phyloP scores from a whole-genome alignment of 768 basidiomycete genomes.

The Macrolepiota albuminosa region DNA sequence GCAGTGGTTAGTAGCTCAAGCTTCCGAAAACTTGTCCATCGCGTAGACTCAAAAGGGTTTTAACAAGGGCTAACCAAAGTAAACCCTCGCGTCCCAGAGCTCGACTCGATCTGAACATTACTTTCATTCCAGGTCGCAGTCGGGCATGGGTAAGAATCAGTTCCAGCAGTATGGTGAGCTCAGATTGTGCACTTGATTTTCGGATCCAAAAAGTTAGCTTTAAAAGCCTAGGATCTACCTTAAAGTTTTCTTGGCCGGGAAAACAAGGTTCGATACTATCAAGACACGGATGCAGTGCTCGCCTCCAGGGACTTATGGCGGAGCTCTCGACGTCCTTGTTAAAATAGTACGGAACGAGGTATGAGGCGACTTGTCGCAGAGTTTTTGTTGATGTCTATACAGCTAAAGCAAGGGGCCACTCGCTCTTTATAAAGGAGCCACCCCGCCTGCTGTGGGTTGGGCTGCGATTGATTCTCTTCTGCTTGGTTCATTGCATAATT shows the following conservation, averaged over 20 bases:
- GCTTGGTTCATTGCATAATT: constrained; percentile 68
- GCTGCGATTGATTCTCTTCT: constrained; percentile 68
- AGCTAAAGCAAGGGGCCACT: constrained; percentile 40
- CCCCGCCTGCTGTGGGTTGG: constrained; percentile 71
- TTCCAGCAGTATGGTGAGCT: constrained; percentile 8
- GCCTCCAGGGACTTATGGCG: constrained; percentile 56
- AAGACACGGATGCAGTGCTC: constrained; percentile 72
- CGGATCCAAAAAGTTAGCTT: constrained; percentile 3
- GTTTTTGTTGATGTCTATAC: constrained; percentile 1
- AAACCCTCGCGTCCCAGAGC: constrained; percentile 2
- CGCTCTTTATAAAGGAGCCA: constrained; percentile 72
- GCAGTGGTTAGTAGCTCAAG: constrained; percentile 43
- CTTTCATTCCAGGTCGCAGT: constrained; percentile 50
- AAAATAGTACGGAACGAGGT: constrained; percentile 62
- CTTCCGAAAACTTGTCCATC: background rate
- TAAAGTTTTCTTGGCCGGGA: constrained; percentile 1
- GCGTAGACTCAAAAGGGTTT: background rate
- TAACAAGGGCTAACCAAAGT: constrained; percentile 49
- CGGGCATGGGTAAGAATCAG: constrained; percentile 57
- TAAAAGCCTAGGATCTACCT: background rate
- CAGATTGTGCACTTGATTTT: background rate
- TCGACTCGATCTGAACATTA: background rate
- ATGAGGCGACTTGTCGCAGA: constrained; percentile 9
- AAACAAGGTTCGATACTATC: constrained; percentile 60
- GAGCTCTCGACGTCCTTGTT: constrained; percentile 54